phyloP scores from a whole-genome alignment of 2,329 filamentous ascomycete genomes.

The Didymella segeticola region DNA sequence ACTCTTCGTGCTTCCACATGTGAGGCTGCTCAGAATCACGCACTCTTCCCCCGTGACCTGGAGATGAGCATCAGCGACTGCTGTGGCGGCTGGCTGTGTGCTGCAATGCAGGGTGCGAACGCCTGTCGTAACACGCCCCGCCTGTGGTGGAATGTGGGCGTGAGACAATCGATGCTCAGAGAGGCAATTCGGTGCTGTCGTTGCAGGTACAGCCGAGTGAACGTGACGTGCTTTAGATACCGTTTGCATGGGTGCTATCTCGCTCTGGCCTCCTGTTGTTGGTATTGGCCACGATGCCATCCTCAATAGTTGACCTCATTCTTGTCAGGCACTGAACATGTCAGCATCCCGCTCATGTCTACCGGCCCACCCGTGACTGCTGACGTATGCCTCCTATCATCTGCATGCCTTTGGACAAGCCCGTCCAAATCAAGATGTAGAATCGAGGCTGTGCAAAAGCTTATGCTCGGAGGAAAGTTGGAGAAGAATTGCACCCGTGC shows the following conservation, averaged over 20 bases:
- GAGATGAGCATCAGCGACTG: background rate
- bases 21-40: background rate
- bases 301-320: background rate
- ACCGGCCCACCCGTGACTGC: conserved; percentile 3
- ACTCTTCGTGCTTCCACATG: background rate
- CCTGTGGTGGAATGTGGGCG: conserved; percentile 13
- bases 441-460: conserved; percentile 18
- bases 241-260: conserved; percentile 1
- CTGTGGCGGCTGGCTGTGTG: conserved; percentile 1
- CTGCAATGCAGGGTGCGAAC: conserved; percentile 13
- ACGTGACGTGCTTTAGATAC: background rate
- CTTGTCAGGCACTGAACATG: background rate
- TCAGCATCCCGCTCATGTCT: background rate
- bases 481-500: conserved; percentile 1
- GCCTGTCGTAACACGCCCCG: conserved; percentile 13
- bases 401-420: background rate
- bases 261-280: background rate
- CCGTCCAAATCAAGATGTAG: conserved; percentile 8
- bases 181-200: conserved; percentile 4
- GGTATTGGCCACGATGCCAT: background rate
- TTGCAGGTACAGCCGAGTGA: conserved; percentile 6
- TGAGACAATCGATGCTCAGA: conserved; percentile 3
- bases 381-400: conserved; percentile 15
- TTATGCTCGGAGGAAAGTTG: conserved; percentile 11
- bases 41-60: conserved; percentile 1